Conservation (phyloP, 164 flowering plant genomes). For the Magnolia kwangsiensis region DNA sequence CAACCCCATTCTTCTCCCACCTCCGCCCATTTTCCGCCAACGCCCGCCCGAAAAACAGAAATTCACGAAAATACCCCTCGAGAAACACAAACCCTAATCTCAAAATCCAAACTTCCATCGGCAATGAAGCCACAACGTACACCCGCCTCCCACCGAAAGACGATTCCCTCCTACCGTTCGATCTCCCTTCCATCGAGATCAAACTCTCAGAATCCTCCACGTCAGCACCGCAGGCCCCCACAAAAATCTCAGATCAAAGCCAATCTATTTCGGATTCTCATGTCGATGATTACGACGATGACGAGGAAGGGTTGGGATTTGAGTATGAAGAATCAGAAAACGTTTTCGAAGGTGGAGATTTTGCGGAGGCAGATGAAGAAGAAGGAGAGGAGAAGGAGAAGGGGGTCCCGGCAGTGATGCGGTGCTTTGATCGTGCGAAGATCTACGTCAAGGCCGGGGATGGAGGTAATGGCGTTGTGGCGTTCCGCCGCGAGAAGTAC, state of each 20-base stretch:
- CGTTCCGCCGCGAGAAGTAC: constrained; percentile 87
- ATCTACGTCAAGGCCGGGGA: constrained; percentile 80
- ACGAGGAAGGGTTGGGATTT: constrained; percentile 11
- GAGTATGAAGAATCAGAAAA: constrained; percentile 12
- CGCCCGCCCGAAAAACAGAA: constrained; percentile 27
- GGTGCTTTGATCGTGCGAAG: constrained; percentile 90
- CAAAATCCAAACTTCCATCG: constrained; percentile 16
- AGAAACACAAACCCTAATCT: constrained; percentile 23
- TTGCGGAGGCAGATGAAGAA: constrained; percentile 3
- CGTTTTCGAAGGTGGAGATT: constrained; percentile 5
- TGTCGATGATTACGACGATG: constrained; percentile 10
- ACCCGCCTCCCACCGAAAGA: constrained; percentile 63
- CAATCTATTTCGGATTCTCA: constrained; percentile 15
- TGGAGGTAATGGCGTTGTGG: constrained; percentile 97
- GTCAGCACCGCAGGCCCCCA: background rate
- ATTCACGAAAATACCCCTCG: constrained; percentile 14
- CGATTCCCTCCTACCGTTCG: constrained; percentile 24
- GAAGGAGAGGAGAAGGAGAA: constrained; percentile 63
- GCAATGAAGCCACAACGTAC: constrained; percentile 65
- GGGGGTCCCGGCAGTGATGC: constrained; percentile 94
- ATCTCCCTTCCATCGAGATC: constrained; percentile 13
- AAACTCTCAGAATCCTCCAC: constrained; percentile 31
- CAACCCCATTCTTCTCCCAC: constrained; percentile 19
- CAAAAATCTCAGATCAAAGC: background rate
- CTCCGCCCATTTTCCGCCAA: constrained; percentile 14